Percentiles rank a stretch among this genome's conserved stretches.
Conservation (phyloP, 257 asterid genomes). For the Pogostemon cablin region DNA sequence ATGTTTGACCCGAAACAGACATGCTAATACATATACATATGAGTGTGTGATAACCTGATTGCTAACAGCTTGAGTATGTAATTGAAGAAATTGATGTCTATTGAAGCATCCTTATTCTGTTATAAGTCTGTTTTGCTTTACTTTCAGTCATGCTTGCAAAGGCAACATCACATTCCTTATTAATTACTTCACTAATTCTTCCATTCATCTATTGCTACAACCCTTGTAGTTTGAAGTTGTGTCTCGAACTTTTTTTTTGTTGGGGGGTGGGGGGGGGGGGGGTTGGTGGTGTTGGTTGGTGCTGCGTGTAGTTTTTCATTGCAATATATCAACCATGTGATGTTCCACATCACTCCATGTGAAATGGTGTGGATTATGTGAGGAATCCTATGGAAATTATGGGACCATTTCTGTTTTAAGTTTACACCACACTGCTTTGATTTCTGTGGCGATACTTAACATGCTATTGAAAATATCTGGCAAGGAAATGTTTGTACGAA, state of each 20-base stretch:
- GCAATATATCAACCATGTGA: conserved; percentile 9
- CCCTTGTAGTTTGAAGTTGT: no score
- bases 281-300: no score
- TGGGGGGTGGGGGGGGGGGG: not conserved
- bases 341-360: conserved; percentile 17
- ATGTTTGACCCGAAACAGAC: conserved; percentile 42
- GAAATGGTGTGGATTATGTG: not conserved
- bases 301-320: not conserved
- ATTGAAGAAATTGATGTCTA: conserved; percentile 37
- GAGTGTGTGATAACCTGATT: conserved; percentile 31
- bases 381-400: conserved; percentile 2
- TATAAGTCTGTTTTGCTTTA: not conserved
- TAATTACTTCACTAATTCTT: no score
- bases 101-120: not conserved
- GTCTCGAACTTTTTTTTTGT: not conserved
- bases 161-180: no score
- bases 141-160: not conserved
- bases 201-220: no score
- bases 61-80: conserved; percentile 59
- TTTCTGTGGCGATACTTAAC: no score
- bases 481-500: no score
- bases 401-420: not conserved
- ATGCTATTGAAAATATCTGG: no score
- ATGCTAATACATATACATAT: conserved; percentile 44
- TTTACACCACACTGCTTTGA: no score